Evolutionary conservation across 352 stramenopile genomes (phyloP).

Genomic region (Phytophthora megakarya): DNA sequence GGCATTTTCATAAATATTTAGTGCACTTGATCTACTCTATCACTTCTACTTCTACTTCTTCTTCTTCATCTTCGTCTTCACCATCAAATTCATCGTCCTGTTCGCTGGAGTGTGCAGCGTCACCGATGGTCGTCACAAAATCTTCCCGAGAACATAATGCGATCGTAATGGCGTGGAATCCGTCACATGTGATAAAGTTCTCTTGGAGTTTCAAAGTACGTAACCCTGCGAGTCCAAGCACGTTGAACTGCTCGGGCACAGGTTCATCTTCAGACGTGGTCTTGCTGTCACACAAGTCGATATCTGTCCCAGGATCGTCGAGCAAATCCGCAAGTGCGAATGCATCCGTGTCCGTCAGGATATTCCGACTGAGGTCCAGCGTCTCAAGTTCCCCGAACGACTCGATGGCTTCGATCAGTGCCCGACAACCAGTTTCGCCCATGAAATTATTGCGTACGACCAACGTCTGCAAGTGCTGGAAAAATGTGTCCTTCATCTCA

Average conservation of each 20-base stretch:
- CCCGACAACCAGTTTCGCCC: constrained; percentile 50
- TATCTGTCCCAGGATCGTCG: constrained; percentile 29
- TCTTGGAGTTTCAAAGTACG: constrained; percentile 48
- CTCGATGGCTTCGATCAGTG: constrained; percentile 36
- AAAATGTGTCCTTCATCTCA: constrained; percentile 23
- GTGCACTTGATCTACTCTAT: constrained; percentile 18
- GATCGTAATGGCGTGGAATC: constrained; percentile 63
- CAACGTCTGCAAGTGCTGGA: constrained; percentile 43
- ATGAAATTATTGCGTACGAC: constrained; percentile 68
- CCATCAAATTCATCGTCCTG: constrained; percentile 11
- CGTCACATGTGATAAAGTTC: constrained; percentile 73
- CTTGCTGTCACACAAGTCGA: constrained; percentile 12
- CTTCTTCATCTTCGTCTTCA: constrained; percentile 10
- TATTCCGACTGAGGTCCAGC: constrained; percentile 59
- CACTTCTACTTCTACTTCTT: constrained; percentile 20
- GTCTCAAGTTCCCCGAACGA: constrained; percentile 36
- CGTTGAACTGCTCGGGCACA: constrained; percentile 8
- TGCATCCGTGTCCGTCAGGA: constrained; percentile 63
- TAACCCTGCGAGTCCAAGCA: constrained; percentile 31
- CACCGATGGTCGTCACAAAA: constrained; percentile 23
- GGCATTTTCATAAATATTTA: constrained; percentile 34
- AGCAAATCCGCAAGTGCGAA: constrained; percentile 46
- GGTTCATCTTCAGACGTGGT: not conserved
- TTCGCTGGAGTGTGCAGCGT: not conserved
- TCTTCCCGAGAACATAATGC: constrained; percentile 37